Evolutionary conservation across 192 early-diverging fungal genomes (phyloP).

Genomic region (Umbelopsis sp.): DNA sequence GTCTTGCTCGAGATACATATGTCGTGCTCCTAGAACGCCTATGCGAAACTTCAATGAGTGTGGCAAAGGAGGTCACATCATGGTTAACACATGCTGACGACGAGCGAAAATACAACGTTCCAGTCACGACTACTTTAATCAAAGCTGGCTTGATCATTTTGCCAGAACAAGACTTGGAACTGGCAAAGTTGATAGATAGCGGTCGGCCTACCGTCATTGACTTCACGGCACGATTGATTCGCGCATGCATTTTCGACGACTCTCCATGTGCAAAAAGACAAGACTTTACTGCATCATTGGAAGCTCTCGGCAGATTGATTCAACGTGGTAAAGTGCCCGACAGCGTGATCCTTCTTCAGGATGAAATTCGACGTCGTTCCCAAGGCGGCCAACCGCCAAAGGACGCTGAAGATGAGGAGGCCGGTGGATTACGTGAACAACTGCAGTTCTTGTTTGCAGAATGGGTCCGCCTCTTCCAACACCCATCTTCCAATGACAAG

Average conservation of each 20-base stretch:
- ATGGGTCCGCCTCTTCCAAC: slow-evolving; percentile 78
- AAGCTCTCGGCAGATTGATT: slow-evolving; percentile 67
- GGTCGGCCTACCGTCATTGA: slow-evolving; percentile 71
- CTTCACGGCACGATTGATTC: slow-evolving; percentile 77
- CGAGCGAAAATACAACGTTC: slow-evolving; percentile 91
- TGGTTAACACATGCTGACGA: slow-evolving; percentile 96
- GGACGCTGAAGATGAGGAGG: slow-evolving; percentile 51
- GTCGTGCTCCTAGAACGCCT: slow-evolving; percentile 80
- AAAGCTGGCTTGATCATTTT: slow-evolving; percentile 75
- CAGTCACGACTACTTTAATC: slow-evolving; percentile 81
- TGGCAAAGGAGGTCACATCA: slow-evolving; percentile 80
- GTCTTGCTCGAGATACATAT: slow-evolving; percentile 80
- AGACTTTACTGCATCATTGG: slow-evolving; percentile 73
- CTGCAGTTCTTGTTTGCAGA: slow-evolving; percentile 72
- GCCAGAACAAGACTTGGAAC: slow-evolving; percentile 85
- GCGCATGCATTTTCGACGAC: slow-evolving; percentile 65
- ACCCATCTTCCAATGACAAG: slow-evolving; percentile 73
- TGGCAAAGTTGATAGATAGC: slow-evolving; percentile 83
- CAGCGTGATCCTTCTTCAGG: slow-evolving; percentile 52
- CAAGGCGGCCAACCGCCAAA: slow-evolving; percentile 24
- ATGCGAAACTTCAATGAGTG: slow-evolving; percentile 80
- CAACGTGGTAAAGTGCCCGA: slow-evolving; percentile 67
- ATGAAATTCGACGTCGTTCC: slow-evolving; percentile 54
- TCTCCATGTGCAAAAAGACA: slow-evolving; percentile 48
- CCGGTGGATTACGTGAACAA: slow-evolving; percentile 54